Conservation (phyloP, 179 eudicot species). For the Spergularia azorica region DNA sequence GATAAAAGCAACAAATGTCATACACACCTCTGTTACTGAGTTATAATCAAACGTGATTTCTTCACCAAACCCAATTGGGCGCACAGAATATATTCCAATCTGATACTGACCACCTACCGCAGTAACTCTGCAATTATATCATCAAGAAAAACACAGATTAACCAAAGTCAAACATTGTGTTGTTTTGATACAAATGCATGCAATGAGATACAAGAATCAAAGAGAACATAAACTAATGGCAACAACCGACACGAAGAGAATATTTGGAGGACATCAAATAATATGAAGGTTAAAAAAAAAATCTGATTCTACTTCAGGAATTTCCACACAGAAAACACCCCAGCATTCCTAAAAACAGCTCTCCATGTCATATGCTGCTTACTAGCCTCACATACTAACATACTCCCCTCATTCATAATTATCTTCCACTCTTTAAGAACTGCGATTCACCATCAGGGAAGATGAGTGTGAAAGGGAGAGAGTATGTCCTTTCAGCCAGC, state of each 20-base stretch:
- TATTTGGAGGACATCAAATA: neutral
- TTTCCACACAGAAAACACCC: too few species aligned
- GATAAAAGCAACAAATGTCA: slow-evolving; percentile 6
- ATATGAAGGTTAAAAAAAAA: too few species aligned
- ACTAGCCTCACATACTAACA: too few species aligned
- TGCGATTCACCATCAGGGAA: too few species aligned
- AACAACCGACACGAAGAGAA: neutral
- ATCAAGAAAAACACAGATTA: slow-evolving; percentile 19
- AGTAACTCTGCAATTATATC: slow-evolving; percentile 63
- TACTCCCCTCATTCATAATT: too few species aligned
- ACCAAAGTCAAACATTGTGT: slow-evolving; percentile 21
- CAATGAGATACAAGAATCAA: neutral
- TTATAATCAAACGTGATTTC: slow-evolving; percentile 95
- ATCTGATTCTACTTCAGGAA: too few species aligned
- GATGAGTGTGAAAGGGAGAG: too few species aligned
- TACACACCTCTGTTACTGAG: slow-evolving; percentile 89
- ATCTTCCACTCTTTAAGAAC: too few species aligned
- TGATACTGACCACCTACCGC: slow-evolving; percentile 97
- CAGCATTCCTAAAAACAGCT: too few species aligned
- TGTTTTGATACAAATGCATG: neutral
- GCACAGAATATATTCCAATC: slow-evolving; percentile 87
- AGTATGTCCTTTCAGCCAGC: too few species aligned
- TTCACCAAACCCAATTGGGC: slow-evolving; percentile 88
- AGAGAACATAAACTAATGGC: slow-evolving; percentile 1
- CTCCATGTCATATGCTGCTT: too few species aligned